Evolutionary conservation across 2,329 filamentous ascomycete species (phyloP).

Genomic region (Fusarium hostae): DNA sequence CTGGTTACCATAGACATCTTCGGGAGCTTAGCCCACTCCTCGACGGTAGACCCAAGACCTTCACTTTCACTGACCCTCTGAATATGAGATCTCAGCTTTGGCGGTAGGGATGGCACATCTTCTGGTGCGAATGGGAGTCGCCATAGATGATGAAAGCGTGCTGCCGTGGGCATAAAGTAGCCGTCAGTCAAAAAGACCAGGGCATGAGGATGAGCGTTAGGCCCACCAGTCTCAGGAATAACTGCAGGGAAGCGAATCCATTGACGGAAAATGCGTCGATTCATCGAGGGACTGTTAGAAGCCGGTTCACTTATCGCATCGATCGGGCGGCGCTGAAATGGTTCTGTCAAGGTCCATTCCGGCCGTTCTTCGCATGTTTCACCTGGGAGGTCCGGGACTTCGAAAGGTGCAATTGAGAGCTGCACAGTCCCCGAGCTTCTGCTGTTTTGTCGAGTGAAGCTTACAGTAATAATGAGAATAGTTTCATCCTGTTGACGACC

Average conservation of each 20-base stretch:
- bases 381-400: neutral
- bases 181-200: neutral
- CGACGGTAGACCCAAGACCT: neutral
- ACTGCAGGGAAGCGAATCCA: neutral
- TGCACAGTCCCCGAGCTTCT: rapidly evolving
- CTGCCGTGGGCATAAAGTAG: neutral
- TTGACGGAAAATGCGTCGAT: neutral
- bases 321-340: neutral
- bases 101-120: neutral
- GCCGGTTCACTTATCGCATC: neutral
- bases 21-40: neutral
- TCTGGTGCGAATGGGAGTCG: neutral
- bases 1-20: neutral
- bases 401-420: neutral
- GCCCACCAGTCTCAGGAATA: neutral
- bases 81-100: neutral
- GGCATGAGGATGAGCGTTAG: neutral
- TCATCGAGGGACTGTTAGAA: neutral
- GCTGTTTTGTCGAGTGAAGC: neutral
- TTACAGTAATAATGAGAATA: neutral
- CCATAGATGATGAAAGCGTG: neutral
- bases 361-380: neutral
- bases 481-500: neutral
- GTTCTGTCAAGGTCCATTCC: neutral
- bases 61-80: neutral